These are phyloP conservation scores for Microsporum audouinii DNA, from an alignment of 2,329 filamentous ascomycete species.

Conservation along the genomic window DNA sequence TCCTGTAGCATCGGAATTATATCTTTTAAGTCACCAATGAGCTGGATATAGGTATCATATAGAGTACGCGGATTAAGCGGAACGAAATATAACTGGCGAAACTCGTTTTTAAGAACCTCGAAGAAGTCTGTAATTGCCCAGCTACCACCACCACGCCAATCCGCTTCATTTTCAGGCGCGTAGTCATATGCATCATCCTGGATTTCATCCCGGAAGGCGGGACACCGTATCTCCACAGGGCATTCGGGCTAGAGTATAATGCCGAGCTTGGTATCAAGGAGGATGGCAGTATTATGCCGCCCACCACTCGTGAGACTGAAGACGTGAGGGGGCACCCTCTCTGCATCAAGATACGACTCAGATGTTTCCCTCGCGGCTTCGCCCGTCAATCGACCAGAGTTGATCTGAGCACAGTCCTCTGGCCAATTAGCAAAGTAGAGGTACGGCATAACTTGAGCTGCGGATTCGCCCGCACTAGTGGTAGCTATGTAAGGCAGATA, in stretches of 20 bases:
- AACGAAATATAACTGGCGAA: slow-evolving; percentile 15
- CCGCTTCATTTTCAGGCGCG: slow-evolving; percentile 12
- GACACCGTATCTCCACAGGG: not conserved
- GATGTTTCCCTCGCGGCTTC: not conserved
- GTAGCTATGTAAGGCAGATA: slow-evolving; percentile 22
- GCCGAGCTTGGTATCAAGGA: slow-evolving; percentile 22
- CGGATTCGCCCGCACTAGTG: not conserved
- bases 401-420: not conserved
- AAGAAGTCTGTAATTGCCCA: slow-evolving; percentile 21
- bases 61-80: slow-evolving; percentile 12
- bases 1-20: slow-evolving; percentile 15
- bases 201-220: slow-evolving; percentile 10
- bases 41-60: slow-evolving; percentile 11
- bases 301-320: slow-evolving; percentile 1
- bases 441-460: not conserved
- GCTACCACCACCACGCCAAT: slow-evolving; percentile 17
- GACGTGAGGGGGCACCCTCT: slow-evolving; percentile 11
- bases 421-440: slow-evolving; percentile 1
- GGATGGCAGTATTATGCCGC: slow-evolving; percentile 13
- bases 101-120: slow-evolving; percentile 19
- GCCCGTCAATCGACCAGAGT: not conserved
- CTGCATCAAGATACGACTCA: not conserved
- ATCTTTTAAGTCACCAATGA: not conserved
- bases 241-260: slow-evolving; percentile 21
- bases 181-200: slow-evolving; percentile 18